Percentiles rank a stretch among this genome's conserved stretches.
Evolutionary conservation across 2,329 filamentous ascomycete genomes (phyloP).

Genomic region (Venturia pyrina): DNA sequence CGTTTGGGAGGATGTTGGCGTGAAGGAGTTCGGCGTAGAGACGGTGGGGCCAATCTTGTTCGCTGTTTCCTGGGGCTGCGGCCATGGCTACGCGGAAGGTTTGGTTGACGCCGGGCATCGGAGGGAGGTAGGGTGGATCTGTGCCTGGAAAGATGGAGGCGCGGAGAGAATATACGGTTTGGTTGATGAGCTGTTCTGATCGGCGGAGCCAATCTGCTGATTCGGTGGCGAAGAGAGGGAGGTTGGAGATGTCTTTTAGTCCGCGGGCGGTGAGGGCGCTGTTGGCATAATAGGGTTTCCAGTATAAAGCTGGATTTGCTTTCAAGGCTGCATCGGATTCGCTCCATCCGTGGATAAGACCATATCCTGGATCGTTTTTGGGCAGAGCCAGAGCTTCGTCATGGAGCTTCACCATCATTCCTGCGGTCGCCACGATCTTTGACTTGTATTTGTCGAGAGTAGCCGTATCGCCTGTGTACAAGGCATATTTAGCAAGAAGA

Average conservation of each 20-base stretch:
- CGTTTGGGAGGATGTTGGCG: conserved; percentile 7
- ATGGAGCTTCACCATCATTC: conserved; percentile 1
- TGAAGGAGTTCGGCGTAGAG: conserved; percentile 12
- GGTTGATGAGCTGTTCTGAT: neutral
- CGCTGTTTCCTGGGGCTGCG: neutral
- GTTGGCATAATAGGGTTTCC: conserved; percentile 12
- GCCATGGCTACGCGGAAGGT: conserved; percentile 9
- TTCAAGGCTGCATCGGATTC: conserved; percentile 10
- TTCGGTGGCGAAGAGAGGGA: conserved; percentile 1
- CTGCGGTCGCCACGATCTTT: conserved; percentile 11
- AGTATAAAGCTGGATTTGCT: conserved; percentile 2
- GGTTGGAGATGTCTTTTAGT: conserved; percentile 6
- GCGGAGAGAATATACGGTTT: neutral
- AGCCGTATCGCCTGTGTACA: conserved; percentile 9
- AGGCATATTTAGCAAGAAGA: conserved; percentile 11
- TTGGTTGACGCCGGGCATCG: conserved; percentile 3
- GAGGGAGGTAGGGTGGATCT: conserved; percentile 2
- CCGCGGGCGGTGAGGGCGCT: conserved; percentile 10
- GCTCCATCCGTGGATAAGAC: conserved; percentile 12
- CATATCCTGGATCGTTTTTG: conserved; percentile 1
- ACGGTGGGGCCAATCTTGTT: conserved; percentile 11
- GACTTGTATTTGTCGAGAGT: conserved; percentile 6
- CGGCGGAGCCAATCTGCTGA: conserved; percentile 5
- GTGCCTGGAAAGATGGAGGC: conserved; percentile 8
- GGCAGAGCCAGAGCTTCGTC: conserved; percentile 12